Percentiles rank a stretch among this genome's conserved stretches.
These are phyloP conservation scores for Gelatoporia subvermispora DNA, from an alignment of 768 basidiomycete species.

Conservation along the genomic window DNA sequence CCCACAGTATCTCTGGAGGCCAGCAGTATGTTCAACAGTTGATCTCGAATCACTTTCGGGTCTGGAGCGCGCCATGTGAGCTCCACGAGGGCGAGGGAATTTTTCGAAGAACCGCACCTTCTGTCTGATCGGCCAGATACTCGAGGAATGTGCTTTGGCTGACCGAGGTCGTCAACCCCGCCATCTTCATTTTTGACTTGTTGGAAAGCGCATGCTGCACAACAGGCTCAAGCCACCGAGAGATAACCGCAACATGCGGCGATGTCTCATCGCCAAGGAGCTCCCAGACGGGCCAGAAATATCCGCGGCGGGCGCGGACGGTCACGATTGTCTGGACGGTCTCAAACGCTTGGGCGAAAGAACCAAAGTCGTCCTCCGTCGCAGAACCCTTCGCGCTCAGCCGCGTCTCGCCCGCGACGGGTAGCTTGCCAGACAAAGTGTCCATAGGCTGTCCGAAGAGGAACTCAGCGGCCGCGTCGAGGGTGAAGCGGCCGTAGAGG, in stretches of 20 bases:
- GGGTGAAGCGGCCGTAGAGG: constrained; percentile 59
- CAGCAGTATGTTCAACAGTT: constrained; percentile 70
- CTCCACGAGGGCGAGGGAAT: not conserved
- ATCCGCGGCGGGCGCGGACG: constrained; percentile 30
- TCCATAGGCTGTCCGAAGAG: constrained; percentile 63
- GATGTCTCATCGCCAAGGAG: constrained; percentile 32
- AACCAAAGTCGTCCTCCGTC: constrained; percentile 56
- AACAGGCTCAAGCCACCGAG: constrained; percentile 55
- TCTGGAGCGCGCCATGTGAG: constrained; percentile 38
- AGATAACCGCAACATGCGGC: constrained; percentile 31
- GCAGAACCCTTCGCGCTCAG: constrained; percentile 58
- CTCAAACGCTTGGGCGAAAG: constrained; percentile 44
- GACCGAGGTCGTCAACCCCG: constrained; percentile 33
- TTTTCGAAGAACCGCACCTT: constrained; percentile 37
- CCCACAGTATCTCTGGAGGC: constrained; percentile 65
- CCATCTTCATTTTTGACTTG: constrained; percentile 34
- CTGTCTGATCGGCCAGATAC: constrained; percentile 60
- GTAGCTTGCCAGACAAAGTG: constrained; percentile 52
- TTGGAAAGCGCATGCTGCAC: constrained; percentile 48
- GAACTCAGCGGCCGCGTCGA: constrained; percentile 71
- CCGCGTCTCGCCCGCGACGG: constrained; percentile 38
- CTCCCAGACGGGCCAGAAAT: constrained; percentile 40
- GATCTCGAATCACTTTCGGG: constrained; percentile 62
- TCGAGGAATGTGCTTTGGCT: constrained; percentile 62
- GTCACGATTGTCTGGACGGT: constrained; percentile 32